Percentiles rank a stretch among this genome's conserved stretches.
Conservation (phyloP, 2,329 filamentous ascomycete genomes). For the Thelonectria discophora region DNA sequence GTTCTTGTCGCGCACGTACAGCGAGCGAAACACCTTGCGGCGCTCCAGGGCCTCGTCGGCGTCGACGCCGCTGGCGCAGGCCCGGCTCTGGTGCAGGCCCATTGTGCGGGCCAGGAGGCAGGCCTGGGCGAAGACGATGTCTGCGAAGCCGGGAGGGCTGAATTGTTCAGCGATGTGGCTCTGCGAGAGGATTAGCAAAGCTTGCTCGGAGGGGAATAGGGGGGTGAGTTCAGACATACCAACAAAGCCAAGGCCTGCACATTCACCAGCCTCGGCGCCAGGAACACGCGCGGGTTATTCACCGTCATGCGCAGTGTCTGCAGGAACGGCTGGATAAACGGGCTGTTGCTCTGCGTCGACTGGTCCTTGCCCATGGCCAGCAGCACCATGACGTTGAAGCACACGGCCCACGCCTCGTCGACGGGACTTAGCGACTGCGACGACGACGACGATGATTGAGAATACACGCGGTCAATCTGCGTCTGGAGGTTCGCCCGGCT, state of each 20-base stretch:
- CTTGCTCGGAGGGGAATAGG: no score
- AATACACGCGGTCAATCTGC: conserved; percentile 39
- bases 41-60: conserved; percentile 32
- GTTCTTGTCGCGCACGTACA: conserved; percentile 40
- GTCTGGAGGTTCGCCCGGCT: conserved; percentile 33
- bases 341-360: conserved; percentile 33
- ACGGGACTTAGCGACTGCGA: conserved; percentile 25
- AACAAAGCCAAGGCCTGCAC: conserved; percentile 40
- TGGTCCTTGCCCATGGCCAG: conserved; percentile 39
- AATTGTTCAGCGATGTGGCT: conserved; percentile 42
- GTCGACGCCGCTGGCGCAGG: conserved; percentile 11
- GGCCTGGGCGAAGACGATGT: conserved; percentile 40
- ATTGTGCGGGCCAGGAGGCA: conserved; percentile 40
- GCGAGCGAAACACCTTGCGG: conserved; percentile 37
- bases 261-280: conserved; percentile 39
- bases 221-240: conserved; percentile 19
- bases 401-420: conserved; percentile 41
- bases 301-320: conserved; percentile 40
- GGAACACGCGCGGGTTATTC: conserved; percentile 40
- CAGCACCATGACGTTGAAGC: conserved; percentile 40
- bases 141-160: conserved; percentile 36
- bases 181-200: conserved; percentile 6
- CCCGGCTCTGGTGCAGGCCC: conserved; percentile 38
- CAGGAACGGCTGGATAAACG: conserved; percentile 39
- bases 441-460: conserved; percentile 12